Percentiles rank a stretch among this genome's conserved stretches.
These are phyloP conservation scores for Diaporthe citriasiana DNA, from an alignment of 2,329 filamentous ascomycete genomes.

Conservation along the genomic window DNA sequence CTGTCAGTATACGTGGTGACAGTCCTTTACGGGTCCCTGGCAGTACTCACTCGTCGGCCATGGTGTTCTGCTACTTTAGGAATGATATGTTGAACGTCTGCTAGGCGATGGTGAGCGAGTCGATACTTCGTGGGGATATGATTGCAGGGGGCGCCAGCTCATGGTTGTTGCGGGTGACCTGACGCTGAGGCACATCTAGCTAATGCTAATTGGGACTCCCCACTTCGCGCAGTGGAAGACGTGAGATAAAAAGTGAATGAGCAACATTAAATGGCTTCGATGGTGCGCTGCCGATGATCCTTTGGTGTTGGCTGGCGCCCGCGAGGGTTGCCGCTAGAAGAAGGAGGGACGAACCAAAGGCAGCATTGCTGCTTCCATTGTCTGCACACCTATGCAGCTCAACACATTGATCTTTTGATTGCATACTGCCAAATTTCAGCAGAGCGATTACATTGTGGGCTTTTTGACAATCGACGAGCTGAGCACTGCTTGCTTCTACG, in stretches of 20 bases:
- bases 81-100: background rate
- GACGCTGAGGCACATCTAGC: background rate
- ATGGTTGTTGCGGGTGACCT: background rate
- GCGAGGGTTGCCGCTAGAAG: background rate
- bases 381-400: background rate
- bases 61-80: background rate
- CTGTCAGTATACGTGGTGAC: background rate
- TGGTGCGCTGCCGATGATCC: too few relatives aligned
- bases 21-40: background rate
- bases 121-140: background rate
- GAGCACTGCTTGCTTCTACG: background rate
- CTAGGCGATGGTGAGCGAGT: background rate
- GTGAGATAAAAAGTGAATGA: background rate
- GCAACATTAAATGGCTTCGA: background rate
- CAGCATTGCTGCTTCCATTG: background rate
- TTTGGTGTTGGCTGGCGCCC: background rate
- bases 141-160: background rate
- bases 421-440: background rate
- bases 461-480: background rate
- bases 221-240: background rate
- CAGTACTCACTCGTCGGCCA: slow-evolving; percentile 7
- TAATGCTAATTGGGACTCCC: background rate
- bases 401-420: too few relatives aligned
- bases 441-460: too few relatives aligned
- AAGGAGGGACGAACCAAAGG: background rate